Evolutionary conservation across 345 rosid species (phyloP).

Genomic region (Salix udensis): DNA sequence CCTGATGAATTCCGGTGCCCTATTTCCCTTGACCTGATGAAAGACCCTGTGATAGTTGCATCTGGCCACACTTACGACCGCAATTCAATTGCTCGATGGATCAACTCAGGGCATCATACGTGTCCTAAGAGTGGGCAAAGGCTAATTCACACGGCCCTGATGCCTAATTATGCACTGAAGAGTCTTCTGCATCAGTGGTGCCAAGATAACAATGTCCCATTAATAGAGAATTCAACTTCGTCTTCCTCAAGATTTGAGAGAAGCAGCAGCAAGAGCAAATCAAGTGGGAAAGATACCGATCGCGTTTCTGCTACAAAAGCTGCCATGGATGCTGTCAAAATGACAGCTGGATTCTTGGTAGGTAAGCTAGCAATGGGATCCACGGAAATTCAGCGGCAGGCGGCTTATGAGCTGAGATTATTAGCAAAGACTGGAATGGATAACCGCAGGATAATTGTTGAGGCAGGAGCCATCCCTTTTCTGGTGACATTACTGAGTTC

Average conservation of each 20-base stretch:
- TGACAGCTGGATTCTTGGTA: constrained; percentile 68
- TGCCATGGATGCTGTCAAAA: constrained; percentile 47
- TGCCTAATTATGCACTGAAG: constrained; percentile 63
- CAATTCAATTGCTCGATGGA: constrained; percentile 61
- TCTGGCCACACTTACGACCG: constrained; percentile 69
- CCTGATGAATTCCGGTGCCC: constrained; percentile 70
- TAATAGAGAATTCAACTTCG: constrained; percentile 34
- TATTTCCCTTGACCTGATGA: constrained; percentile 62
- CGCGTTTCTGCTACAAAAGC: constrained; percentile 51
- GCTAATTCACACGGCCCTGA: constrained; percentile 61
- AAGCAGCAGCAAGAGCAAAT: constrained; percentile 26
- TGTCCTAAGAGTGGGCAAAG: constrained; percentile 67
- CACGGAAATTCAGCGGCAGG: constrained; percentile 52
- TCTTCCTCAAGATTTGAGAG: constrained; percentile 30
- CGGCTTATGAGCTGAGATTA: constrained; percentile 64
- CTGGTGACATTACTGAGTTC: constrained; percentile 48
- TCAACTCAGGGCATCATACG: constrained; percentile 59
- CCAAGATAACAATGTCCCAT: constrained; percentile 52
- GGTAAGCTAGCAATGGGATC: constrained; percentile 75
- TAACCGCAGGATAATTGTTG: constrained; percentile 51
- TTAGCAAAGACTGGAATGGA: constrained; percentile 68
- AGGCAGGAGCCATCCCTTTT: constrained; percentile 70
- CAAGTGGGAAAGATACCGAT: constrained; percentile 34
- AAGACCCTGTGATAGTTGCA: constrained; percentile 59
- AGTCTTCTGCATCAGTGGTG: constrained; percentile 63